Evolutionary conservation across 352 stramenopile genomes (phyloP).

Genomic region (Globisporangium iwayamae): DNA sequence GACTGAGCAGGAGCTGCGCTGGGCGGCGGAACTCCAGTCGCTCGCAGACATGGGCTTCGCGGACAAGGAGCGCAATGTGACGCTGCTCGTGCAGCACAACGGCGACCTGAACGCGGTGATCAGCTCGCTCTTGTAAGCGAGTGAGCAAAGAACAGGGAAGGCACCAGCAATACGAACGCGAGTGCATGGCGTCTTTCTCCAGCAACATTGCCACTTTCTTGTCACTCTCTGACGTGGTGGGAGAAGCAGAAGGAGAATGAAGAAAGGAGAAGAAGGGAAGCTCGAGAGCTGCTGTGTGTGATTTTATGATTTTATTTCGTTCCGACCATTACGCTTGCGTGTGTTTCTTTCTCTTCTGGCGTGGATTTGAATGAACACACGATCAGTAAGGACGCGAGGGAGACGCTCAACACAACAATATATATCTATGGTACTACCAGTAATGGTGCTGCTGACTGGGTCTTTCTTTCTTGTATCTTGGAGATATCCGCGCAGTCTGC

Average conservation of each 20-base stretch:
- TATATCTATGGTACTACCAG: constrained; percentile 9
- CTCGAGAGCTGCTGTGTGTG: constrained; percentile 1
- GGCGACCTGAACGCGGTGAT: constrained; percentile 71
- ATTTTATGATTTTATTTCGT: constrained; percentile 11
- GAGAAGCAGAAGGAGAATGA: background rate
- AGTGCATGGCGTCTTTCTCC: background rate
- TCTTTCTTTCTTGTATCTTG: background rate
- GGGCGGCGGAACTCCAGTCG: constrained; percentile 36
- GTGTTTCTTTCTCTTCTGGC: background rate
- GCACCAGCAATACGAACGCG: background rate
- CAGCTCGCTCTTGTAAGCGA: constrained; percentile 38
- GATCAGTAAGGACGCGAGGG: background rate
- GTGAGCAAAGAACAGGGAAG: background rate
- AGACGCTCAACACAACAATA: constrained; percentile 7
- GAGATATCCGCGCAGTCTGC: background rate
- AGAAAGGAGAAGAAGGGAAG: background rate
- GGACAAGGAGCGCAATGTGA: constrained; percentile 48
- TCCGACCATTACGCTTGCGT: background rate
- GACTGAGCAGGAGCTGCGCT: constrained; percentile 44
- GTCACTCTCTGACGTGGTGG: background rate
- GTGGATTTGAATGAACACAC: background rate
- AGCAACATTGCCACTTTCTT: background rate
- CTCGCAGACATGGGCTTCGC: constrained; percentile 73
- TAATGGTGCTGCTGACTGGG: background rate
- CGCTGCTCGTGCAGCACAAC: constrained; percentile 52